Evolutionary conservation across 495 filamentous ascomycete genomes (phyloP).

Genomic region (Xylaria palmicola): DNA sequence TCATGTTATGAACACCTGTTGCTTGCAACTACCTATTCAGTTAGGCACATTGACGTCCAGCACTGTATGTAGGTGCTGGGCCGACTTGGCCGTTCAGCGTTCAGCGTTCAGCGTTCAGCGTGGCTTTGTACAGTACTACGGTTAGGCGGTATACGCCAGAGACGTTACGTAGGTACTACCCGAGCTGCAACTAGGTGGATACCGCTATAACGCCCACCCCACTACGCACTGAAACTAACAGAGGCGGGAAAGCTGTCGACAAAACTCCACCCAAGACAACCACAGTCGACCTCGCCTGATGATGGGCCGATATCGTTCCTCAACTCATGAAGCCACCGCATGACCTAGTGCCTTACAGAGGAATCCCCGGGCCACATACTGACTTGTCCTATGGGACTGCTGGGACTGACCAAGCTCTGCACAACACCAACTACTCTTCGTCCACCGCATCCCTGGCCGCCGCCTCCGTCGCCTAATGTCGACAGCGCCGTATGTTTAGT

Average conservation of each 20-base stretch:
- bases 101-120: no score
- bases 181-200: not conserved
- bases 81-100: no score
- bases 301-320: conserved; percentile 15
- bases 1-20: no score
- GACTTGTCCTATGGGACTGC: conserved; percentile 17
- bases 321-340: conserved; percentile 19
- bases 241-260: not conserved
- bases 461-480: conserved; percentile 23
- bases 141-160: no score
- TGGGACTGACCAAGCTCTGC: not conserved
- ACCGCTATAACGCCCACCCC: not conserved
- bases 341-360: conserved; percentile 22
- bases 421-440: not conserved
- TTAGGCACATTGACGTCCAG: no score
- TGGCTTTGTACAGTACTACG: no score
- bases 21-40: no score
- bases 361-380: not conserved
- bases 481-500: conserved; percentile 30
- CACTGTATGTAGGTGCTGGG: no score
- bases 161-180: not conserved
- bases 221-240: no score
- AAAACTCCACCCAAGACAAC: conserved; percentile 12
- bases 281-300: conserved; percentile 12
- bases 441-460: not conserved